Evolutionary conservation across 176 grass and related monocot genomes (phyloP), one percentile per base, ranked within the genome.

Genomic region (Carex littledalei): DNA sequence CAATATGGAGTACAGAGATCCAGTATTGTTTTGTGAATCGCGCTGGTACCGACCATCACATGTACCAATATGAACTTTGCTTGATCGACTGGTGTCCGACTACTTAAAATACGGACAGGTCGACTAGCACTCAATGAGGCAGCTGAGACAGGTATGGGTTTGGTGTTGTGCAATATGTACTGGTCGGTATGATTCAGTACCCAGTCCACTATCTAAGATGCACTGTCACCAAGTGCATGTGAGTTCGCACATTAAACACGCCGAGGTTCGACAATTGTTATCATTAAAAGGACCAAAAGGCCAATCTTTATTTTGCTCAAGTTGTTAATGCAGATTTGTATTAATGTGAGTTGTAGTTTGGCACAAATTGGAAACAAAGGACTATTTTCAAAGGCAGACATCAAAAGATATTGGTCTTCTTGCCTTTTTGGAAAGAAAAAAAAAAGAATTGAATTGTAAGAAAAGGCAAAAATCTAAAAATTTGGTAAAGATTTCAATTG

Each of bases 401-500:
- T 50, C 18, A 50, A 74, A 78, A 78, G 74, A 57, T 57, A 56
- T 56, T 17, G 13, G 32, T 16, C 16, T 56, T 78, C 6, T 78
- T 32, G 22, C 6, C 52, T 3, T 55, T 57, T 32, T 2, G 2
- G 17, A 57, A 31, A 26, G 12, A 2, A 29, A 0, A 29, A 0
- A 29, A 76, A 50, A 52, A 15, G 6, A 26, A 63, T 62, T 17
- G 59, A 35, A 56, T 17, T 32, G 13, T 57, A 78, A 18, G 14
- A 78, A 76, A 78, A 78, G 22, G 52, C 52, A 55, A 78, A 57
- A 78, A 78, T 34, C 74, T 34, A 57, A 78, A 72, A 78, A 34
- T 78, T 56, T 78, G 74, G 74, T 31, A 78, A 78, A 56, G 74
- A 78, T 78, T 57, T 56, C 52, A 78, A 78, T 26, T 78, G 49